Evolutionary conservation across 106 monocot species (phyloP).

Genomic region (Alisma plantagoaquatica): DNA sequence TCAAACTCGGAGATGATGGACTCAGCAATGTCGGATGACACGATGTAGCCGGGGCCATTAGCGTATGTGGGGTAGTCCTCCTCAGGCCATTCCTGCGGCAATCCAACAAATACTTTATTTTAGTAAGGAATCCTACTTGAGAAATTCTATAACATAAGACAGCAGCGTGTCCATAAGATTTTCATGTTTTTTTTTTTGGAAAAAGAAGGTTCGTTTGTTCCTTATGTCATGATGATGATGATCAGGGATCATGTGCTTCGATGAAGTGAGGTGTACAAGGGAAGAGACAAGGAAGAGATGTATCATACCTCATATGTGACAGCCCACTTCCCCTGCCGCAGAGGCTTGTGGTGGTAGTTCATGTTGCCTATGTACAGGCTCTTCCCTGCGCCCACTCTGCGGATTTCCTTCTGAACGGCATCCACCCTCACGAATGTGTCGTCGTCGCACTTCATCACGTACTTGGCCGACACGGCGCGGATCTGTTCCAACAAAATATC

Average conservation of each 20-base stretch:
- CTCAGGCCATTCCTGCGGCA: conserved; percentile 94
- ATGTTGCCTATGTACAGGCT: conserved; percentile 88
- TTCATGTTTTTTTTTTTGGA: too few species aligned
- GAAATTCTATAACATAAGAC: background rate
- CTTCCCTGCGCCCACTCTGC: conserved; percentile 34
- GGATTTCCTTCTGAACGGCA: conserved; percentile 55
- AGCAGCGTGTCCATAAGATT: background rate
- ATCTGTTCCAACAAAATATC: too few species aligned
- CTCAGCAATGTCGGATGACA: conserved; percentile 84
- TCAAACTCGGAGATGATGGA: conserved; percentile 78
- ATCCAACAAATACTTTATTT: background rate
- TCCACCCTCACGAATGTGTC: conserved; percentile 92
- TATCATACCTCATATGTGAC: conserved; percentile 87
- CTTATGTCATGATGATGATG: background rate
- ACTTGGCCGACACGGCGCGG: conserved; percentile 48
- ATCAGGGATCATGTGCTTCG: background rate
- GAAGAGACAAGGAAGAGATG: background rate
- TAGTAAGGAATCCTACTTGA: background rate
- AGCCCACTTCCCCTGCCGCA: conserved; percentile 91
- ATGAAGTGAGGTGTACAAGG: background rate
- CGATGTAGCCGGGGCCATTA: conserved; percentile 93
- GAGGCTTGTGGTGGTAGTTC: conserved; percentile 84
- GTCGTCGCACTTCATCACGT: conserved; percentile 98
- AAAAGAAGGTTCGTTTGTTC: too few species aligned
- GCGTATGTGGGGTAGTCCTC: conserved; percentile 95